A percentile compares a stretch with the other conserved stretches of the same genome.
phyloP scores from a whole-genome alignment of 2,329 filamentous ascomycete genomes.

The Parastagonospora avenae region DNA sequence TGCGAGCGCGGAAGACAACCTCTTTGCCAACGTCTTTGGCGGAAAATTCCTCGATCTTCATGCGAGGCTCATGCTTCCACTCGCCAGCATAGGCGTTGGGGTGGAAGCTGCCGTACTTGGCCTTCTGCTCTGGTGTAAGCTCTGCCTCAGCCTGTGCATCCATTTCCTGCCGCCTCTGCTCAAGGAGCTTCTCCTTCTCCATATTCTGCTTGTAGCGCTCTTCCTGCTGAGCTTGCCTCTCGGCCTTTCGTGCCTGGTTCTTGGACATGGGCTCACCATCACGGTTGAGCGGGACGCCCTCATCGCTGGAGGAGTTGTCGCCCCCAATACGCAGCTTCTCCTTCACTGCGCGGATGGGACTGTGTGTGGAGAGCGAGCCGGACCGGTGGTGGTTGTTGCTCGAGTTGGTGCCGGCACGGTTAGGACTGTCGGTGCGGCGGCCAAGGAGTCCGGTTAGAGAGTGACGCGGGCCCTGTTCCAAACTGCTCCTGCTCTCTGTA shows the following conservation, averaged over 20 bases:
- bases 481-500: slow-evolving; percentile 36
- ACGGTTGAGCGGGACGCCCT: slow-evolving; percentile 51
- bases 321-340: slow-evolving; percentile 48
- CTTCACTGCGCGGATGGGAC: slow-evolving; percentile 47
- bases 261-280: slow-evolving; percentile 57
- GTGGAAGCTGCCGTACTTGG: slow-evolving; percentile 63
- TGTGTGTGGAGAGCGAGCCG: slow-evolving; percentile 37
- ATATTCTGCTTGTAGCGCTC: slow-evolving; percentile 50
- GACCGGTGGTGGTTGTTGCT: slow-evolving; percentile 26
- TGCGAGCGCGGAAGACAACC: slow-evolving; percentile 70
- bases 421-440: slow-evolving; percentile 45
- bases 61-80: slow-evolving; percentile 54
- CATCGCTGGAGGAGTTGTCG: slow-evolving; percentile 39
- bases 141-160: slow-evolving; percentile 56
- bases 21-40: slow-evolving; percentile 61
- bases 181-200: slow-evolving; percentile 52
- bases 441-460: slow-evolving; percentile 43
- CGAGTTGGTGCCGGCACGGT: slow-evolving; percentile 25
- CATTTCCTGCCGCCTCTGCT: slow-evolving; percentile 55
- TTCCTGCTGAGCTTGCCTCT: slow-evolving; percentile 52
- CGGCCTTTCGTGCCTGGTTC: slow-evolving; percentile 57
- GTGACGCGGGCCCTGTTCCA: slow-evolving; percentile 32
- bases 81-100: slow-evolving; percentile 64
- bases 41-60: slow-evolving; percentile 58
- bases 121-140: slow-evolving; percentile 63